Evolutionary conservation across 306 rosid genomes (phyloP).

Genomic region (Cucumis melo): DNA sequence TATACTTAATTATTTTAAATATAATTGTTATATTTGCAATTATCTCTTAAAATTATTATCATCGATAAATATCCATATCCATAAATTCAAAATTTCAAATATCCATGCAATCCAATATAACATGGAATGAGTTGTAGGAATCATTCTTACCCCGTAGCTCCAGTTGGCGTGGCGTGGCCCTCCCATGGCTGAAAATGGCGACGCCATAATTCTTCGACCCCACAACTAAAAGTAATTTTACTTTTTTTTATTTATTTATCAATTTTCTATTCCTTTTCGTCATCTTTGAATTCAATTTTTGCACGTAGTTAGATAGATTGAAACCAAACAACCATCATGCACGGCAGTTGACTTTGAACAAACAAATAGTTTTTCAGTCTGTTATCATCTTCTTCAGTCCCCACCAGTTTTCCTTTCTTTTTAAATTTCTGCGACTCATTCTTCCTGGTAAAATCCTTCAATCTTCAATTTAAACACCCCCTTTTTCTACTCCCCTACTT

Average conservation of each 20-base stretch:
- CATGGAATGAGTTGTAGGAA: too few species aligned
- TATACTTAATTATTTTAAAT: too few species aligned
- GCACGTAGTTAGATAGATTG: neutral
- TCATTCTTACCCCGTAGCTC: too few species aligned
- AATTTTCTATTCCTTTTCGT: neutral
- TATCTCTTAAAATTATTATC: too few species aligned
- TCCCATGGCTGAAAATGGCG: constrained; percentile 1
- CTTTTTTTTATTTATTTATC: too few species aligned
- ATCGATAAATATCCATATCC: too few species aligned
- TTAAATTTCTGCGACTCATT: neutral
- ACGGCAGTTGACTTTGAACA: constrained; percentile 5
- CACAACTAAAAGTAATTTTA: neutral
- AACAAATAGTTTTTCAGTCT: neutral
- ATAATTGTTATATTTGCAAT: too few species aligned
- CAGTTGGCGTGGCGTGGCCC: neutral
- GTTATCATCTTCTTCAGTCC: neutral
- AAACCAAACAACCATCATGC: neutral
- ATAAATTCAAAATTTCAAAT: too few species aligned
- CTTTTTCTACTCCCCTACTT: neutral
- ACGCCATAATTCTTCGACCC: neutral
- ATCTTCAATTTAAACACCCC: neutral
- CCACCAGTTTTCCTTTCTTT: neutral
- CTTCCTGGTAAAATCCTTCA: neutral
- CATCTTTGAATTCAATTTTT: neutral
- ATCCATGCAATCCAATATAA: too few species aligned